Conservation (phyloP, 331 rosid genomes). For the Quercus phellos region DNA sequence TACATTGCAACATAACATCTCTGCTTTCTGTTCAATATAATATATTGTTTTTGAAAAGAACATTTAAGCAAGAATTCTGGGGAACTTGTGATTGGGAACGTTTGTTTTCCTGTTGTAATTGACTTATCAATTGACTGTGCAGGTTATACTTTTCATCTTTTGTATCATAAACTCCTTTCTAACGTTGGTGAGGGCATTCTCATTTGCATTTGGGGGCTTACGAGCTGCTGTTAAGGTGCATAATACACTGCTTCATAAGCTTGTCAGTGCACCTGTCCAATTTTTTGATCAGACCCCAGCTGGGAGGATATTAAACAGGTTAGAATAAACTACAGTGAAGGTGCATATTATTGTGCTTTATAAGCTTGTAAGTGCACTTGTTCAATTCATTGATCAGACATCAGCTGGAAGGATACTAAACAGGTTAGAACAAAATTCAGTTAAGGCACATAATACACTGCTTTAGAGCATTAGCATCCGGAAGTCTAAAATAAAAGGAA, state of each 20-base stretch:
- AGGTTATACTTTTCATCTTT: constrained; percentile 77
- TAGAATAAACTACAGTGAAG: constrained; percentile 16
- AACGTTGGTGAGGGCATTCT: constrained; percentile 92
- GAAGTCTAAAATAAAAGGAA: too few relatives aligned
- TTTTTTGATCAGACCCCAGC: constrained; percentile 87
- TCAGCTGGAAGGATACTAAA: too few relatives aligned
- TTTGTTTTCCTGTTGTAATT: constrained; percentile 17
- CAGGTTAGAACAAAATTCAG: too few relatives aligned
- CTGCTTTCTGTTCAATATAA: neutral
- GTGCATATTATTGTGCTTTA: too few relatives aligned
- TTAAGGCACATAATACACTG: too few relatives aligned
- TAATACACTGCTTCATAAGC: constrained; percentile 55
- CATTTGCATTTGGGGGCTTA: constrained; percentile 94
- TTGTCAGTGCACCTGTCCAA: constrained; percentile 75
- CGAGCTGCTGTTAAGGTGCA: constrained; percentile 86
- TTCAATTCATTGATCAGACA: too few relatives aligned
- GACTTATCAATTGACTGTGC: constrained; percentile 30
- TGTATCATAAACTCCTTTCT: constrained; percentile 72
- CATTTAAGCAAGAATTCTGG: neutral
- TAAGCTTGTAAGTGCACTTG: too few relatives aligned
- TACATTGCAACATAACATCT: neutral
- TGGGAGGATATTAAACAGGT: constrained; percentile 96
- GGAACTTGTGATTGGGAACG: neutral
- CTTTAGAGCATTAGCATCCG: too few relatives aligned
- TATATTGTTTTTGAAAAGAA: neutral